Percentiles rank a stretch among this genome's conserved stretches.
These are phyloP conservation scores for Penicillium verhagenii DNA, from an alignment of 495 filamentous ascomycete genomes.

Conservation along the genomic window DNA sequence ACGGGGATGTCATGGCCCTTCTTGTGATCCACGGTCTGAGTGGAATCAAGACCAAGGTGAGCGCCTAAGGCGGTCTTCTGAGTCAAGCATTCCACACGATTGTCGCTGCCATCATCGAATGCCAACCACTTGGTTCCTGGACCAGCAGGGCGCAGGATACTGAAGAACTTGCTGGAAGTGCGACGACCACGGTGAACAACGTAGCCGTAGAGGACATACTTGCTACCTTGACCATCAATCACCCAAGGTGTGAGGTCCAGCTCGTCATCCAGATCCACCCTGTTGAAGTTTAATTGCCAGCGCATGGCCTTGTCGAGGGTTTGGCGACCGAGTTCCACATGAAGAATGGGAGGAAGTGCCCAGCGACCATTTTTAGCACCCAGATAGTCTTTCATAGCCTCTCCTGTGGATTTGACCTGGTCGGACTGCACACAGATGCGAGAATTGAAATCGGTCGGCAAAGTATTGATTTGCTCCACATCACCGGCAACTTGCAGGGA, in stretches of 20 bases:
- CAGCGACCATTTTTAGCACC: constrained; percentile 36
- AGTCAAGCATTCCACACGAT: constrained; percentile 57
- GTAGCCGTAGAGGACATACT: constrained; percentile 61
- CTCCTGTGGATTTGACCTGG: constrained; percentile 31
- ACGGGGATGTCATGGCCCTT: constrained; percentile 59
- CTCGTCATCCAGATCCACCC: constrained; percentile 54
- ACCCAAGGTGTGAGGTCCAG: constrained; percentile 44
- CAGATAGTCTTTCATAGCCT: constrained; percentile 33
- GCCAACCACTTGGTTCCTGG: constrained; percentile 58
- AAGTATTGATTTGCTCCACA: constrained; percentile 22
- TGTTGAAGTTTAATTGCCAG: constrained; percentile 60
- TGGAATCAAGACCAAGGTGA: constrained; percentile 50
- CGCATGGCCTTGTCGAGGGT: constrained; percentile 49
- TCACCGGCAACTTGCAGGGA: constrained; percentile 4
- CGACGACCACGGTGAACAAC: constrained; percentile 62
- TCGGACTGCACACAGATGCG: constrained; percentile 39
- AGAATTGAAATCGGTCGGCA: constrained; percentile 42
- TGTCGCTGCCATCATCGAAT: constrained; percentile 55
- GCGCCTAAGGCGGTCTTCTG: constrained; percentile 54
- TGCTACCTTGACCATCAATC: constrained; percentile 31
- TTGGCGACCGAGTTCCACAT: constrained; percentile 61
- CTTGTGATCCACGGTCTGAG: constrained; percentile 39
- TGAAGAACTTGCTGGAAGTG: constrained; percentile 60
- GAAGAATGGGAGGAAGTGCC: constrained; percentile 50
- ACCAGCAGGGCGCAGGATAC: constrained; percentile 58